phyloP scores from a whole-genome alignment of 2,329 filamentous ascomycete genomes.

The Fusarium goolgardi region DNA sequence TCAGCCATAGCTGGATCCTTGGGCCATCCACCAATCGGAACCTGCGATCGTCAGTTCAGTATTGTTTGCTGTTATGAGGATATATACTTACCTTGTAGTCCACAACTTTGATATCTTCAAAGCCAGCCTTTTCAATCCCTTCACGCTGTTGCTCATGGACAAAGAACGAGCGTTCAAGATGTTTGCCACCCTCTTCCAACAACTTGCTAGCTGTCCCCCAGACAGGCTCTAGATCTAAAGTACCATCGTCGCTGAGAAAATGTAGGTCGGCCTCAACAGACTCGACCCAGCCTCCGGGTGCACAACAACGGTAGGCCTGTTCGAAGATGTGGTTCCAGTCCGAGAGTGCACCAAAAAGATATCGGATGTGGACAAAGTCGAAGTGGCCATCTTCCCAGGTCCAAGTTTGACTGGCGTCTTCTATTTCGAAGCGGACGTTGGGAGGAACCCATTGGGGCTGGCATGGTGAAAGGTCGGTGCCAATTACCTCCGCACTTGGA shows the following conservation, averaged over 20 bases:
- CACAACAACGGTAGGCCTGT: conserved; percentile 39
- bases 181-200: conserved; percentile 35
- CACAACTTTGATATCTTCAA: conserved; percentile 30
- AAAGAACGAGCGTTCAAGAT: conserved; percentile 23
- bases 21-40: conserved; percentile 37
- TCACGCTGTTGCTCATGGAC: conserved; percentile 29
- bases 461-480: conserved; percentile 40
- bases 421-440: conserved; percentile 38
- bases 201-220: background rate
- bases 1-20: conserved; percentile 30
- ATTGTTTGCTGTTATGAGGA: too few species aligned
- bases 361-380: conserved; percentile 38
- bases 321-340: conserved; percentile 34
- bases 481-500: conserved; percentile 26
- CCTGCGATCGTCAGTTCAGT: background rate
- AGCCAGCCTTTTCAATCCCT: conserved; percentile 30
- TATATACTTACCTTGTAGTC: conserved; percentile 40
- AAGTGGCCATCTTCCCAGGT: conserved; percentile 32
- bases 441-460: conserved; percentile 41
- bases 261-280: conserved; percentile 34
- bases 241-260: conserved; percentile 32
- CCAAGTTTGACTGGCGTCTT: conserved; percentile 34
- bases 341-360: conserved; percentile 36
- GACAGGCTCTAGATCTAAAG: conserved; percentile 11
- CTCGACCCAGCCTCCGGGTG: conserved; percentile 38